Evolutionary conservation across 352 stramenopile genomes (phyloP).

Genomic region (Phytophthora capsici): DNA sequence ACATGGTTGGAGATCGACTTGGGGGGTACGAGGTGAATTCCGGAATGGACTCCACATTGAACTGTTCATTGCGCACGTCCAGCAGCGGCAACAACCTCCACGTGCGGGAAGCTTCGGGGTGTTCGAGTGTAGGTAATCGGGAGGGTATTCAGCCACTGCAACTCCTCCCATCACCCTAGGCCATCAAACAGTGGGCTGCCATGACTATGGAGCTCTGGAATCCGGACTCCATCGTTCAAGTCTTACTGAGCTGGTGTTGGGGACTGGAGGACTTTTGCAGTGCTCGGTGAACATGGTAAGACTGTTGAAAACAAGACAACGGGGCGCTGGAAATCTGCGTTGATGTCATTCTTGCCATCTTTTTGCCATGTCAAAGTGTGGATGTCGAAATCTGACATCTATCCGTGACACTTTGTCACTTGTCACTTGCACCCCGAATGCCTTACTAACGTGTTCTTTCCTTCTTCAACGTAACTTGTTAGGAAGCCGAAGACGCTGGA

Average conservation of each 20-base stretch:
- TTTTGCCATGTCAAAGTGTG: too few species aligned
- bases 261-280: background rate
- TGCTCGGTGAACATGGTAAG: background rate
- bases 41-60: conserved; percentile 24
- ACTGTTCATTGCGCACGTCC: conserved; percentile 9
- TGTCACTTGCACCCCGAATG: conserved; percentile 5
- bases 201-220: background rate
- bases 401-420: background rate
- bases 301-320: too few species aligned
- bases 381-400: conserved; percentile 5
- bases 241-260: background rate
- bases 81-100: background rate
- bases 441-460: too few species aligned
- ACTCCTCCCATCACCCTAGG: conserved; percentile 10
- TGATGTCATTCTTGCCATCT: too few species aligned
- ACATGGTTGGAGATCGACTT: conserved; percentile 14
- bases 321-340: too few species aligned
- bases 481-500: background rate
- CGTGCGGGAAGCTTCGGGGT: conserved; percentile 2
- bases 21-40: conserved; percentile 37
- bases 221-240: background rate
- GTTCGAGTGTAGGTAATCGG: background rate
- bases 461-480: too few species aligned
- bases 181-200: conserved; percentile 23
- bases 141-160: conserved; percentile 18